phyloP scores from a whole-genome alignment of 345 rosid species.

The Sisymbrium irio region DNA sequence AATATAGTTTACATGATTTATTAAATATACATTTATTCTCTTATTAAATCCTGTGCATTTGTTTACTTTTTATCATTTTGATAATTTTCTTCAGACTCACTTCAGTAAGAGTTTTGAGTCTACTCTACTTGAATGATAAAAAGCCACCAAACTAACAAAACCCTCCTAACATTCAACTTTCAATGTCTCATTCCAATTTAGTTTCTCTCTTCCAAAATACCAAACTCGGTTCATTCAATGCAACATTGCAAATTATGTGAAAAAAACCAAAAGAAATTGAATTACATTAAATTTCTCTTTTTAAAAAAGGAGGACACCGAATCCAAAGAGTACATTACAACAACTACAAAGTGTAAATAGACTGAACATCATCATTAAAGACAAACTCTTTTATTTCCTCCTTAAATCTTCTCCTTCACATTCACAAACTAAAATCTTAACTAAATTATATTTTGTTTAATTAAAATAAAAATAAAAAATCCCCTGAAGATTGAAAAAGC shows the following conservation, averaged over 20 bases:
- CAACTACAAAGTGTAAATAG: constrained; percentile 16
- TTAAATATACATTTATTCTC: neutral
- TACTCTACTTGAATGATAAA: neutral
- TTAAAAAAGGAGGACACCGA: neutral
- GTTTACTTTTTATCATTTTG: neutral
- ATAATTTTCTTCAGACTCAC: neutral
- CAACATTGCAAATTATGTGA: constrained; percentile 25
- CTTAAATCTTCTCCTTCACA: neutral
- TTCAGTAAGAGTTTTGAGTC: neutral
- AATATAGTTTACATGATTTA: constrained; percentile 11
- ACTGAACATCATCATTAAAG: constrained; percentile 26
- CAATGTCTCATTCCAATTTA: neutral
- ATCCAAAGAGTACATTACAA: constrained; percentile 19
- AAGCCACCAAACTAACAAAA: neutral
- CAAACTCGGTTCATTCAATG: constrained; percentile 31
- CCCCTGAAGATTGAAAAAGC: neutral
- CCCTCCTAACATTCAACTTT: constrained; percentile 24
- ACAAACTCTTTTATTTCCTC: neutral
- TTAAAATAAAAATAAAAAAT: neutral
- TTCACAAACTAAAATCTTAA: constrained; percentile 9
- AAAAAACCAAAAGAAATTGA: neutral
- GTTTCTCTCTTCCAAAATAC: constrained; percentile 2
- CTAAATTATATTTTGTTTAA: neutral
- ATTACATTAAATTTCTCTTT: neutral
- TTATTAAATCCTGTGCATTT: neutral